phyloP scores from a whole-genome alignment of 108 stramenopile species.

The Skeletonema grethae region DNA sequence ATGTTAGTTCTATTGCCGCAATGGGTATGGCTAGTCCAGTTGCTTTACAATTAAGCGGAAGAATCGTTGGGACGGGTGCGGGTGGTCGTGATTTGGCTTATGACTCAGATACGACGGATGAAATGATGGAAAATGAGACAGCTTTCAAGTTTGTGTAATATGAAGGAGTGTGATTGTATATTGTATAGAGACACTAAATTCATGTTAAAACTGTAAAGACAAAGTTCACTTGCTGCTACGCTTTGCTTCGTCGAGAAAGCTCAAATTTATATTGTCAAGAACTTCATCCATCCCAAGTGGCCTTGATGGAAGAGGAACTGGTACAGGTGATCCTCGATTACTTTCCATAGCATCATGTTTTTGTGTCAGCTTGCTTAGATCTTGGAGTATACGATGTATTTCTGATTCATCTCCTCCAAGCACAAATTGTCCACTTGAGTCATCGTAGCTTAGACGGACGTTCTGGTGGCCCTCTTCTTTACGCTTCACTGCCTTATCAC shows the following conservation, averaged over 20 bases:
- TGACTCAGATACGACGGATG: too few relatives aligned
- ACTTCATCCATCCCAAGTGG: conserved; percentile 4
- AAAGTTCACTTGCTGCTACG: not conserved
- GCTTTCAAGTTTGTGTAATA: not conserved
- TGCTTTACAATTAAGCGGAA: too few relatives aligned
- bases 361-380: conserved; percentile 37
- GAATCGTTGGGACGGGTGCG: too few relatives aligned
- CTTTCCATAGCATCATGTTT: not conserved
- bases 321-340: not conserved
- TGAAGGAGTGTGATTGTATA: too few relatives aligned
- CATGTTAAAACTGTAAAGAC: not conserved
- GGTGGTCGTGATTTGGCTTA: too few relatives aligned
- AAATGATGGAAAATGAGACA: too few relatives aligned
- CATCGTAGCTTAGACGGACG: conserved; percentile 40
- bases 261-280: not conserved
- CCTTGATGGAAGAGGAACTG: not conserved
- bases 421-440: conserved; percentile 31
- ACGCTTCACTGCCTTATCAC: conserved; percentile 29
- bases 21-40: too few relatives aligned
- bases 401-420: conserved; percentile 34
- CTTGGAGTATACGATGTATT: conserved; percentile 38
- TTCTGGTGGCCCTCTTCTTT: conserved; percentile 34
- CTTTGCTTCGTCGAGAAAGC: not conserved
- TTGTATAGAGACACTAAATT: not conserved
- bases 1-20: too few relatives aligned